phyloP scores from a whole-genome alignment of 495 filamentous ascomycete species.

The Daldinia concentrica region DNA sequence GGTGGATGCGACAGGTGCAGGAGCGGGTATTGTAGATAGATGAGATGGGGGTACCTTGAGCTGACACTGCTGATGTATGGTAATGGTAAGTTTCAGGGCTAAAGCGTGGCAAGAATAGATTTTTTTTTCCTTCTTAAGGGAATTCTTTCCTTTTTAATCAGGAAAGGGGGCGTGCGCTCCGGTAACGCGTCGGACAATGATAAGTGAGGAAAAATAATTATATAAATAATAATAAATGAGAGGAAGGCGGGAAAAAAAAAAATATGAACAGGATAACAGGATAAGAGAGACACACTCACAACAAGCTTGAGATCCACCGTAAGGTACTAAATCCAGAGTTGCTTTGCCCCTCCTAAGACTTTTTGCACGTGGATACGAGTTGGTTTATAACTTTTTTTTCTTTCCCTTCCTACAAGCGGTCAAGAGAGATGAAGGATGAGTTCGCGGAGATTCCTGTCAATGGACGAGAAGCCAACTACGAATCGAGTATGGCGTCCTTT shows the following conservation, averaged over 20 bases:
- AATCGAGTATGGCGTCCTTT: conserved; percentile 20
- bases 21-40: conserved; percentile 23
- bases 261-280: conserved; percentile 35
- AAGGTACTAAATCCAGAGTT: conserved; percentile 39
- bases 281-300: conserved; percentile 41
- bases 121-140: conserved; percentile 25
- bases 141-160: conserved; percentile 12
- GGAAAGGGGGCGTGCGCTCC: conserved; percentile 25
- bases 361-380: conserved; percentile 41
- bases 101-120: conserved; percentile 37
- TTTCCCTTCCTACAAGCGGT: conserved; percentile 37
- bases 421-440: conserved; percentile 35
- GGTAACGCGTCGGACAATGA: conserved; percentile 39
- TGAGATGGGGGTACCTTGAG: conserved; percentile 32
- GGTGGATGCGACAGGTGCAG: conserved; percentile 25
- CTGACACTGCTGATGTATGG: conserved; percentile 35
- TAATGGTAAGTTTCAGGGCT: conserved; percentile 17
- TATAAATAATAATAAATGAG: conserved; percentile 20
- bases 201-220: conserved; percentile 1
- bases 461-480: conserved; percentile 32
- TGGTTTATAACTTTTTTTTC: conserved; percentile 29
- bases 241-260: conserved; percentile 41
- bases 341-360: conserved; percentile 37
- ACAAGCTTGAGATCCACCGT: conserved; percentile 37
- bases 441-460: conserved; percentile 36